Percentiles rank a stretch among this genome's conserved stretches.
Conservation (phyloP, 1,284 basidiomycete genomes). For the Malassezia dermatis region DNA sequence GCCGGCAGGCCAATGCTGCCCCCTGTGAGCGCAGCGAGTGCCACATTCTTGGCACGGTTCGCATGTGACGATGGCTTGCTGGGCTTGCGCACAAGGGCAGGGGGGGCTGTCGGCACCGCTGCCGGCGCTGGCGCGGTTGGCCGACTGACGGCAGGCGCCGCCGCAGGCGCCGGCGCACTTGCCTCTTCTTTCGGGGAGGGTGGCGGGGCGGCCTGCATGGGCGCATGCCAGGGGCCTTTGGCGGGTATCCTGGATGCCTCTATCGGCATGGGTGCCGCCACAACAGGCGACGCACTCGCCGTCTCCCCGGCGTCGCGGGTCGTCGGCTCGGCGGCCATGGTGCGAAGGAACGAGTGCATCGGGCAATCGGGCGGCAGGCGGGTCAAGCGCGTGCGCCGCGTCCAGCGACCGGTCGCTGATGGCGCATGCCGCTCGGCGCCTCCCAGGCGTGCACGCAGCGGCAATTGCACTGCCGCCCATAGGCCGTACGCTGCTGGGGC, state of each 20-base stretch:
- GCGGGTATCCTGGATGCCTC: not conserved
- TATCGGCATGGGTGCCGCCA: too few relatives aligned
- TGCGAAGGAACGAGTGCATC: not conserved
- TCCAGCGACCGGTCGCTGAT: not conserved
- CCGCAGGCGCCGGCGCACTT: not conserved
- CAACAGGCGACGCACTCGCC: not conserved
- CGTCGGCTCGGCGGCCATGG: constrained; percentile 1
- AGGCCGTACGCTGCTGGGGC: not conserved
- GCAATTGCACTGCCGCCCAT: not conserved
- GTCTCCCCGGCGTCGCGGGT: not conserved
- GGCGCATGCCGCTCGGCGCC: not conserved
- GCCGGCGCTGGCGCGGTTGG: not conserved
- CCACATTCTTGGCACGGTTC: constrained; percentile 9
- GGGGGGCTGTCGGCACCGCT: not conserved
- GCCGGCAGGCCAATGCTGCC: constrained; percentile 27
- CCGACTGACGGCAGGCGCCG: not conserved
- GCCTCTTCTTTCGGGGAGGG: not conserved
- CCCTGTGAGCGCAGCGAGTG: constrained; percentile 15
- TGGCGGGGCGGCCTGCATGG: not conserved
- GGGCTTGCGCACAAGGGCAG: not conserved
- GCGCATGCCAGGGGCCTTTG: not conserved
- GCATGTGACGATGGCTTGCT: constrained; percentile 9
- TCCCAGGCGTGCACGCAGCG: not conserved
- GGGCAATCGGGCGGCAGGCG: not conserved
- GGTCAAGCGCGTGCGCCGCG: not conserved